Conservation (phyloP, 1,284 basidiomycete genomes). For the Ganoderma meredithae region DNA sequence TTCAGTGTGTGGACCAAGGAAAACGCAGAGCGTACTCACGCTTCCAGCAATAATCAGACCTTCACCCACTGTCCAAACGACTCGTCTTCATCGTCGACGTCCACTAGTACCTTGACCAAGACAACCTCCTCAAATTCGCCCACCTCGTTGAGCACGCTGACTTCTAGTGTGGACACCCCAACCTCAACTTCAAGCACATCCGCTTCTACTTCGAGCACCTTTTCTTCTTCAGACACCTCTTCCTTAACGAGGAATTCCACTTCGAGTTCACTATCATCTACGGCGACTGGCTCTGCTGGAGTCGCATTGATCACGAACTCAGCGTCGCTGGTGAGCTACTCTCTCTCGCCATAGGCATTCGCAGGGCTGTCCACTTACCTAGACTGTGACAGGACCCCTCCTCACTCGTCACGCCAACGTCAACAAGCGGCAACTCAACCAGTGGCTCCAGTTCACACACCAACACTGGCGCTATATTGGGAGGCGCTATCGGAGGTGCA, state of each 20-base stretch:
- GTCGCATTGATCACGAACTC: not conserved
- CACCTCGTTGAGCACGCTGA: not conserved
- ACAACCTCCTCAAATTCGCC: not conserved
- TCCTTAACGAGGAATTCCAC: not conserved
- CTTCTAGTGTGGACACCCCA: not conserved
- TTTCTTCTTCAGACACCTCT: not conserved
- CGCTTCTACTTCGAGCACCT: not conserved
- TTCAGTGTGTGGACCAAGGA: slow-evolving; percentile 29
- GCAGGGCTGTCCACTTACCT: not conserved
- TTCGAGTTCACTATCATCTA: not conserved
- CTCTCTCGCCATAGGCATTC: not conserved
- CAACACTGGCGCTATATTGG: not conserved
- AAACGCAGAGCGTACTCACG: slow-evolving; percentile 20
- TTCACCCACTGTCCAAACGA: slow-evolving; percentile 29
- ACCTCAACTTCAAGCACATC: not conserved
- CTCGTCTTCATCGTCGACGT: not conserved
- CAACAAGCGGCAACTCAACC: not conserved
- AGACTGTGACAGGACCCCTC: not conserved
- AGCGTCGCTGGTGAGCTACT: not conserved
- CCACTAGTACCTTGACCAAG: not conserved
- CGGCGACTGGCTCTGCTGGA: not conserved
- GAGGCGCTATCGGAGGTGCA: not conserved
- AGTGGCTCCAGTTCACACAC: not conserved
- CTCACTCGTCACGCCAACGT: not conserved
- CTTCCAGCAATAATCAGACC: slow-evolving; percentile 23